Conservation (phyloP, 495 filamentous ascomycete species). For the Antarctomyces pellizariae region DNA sequence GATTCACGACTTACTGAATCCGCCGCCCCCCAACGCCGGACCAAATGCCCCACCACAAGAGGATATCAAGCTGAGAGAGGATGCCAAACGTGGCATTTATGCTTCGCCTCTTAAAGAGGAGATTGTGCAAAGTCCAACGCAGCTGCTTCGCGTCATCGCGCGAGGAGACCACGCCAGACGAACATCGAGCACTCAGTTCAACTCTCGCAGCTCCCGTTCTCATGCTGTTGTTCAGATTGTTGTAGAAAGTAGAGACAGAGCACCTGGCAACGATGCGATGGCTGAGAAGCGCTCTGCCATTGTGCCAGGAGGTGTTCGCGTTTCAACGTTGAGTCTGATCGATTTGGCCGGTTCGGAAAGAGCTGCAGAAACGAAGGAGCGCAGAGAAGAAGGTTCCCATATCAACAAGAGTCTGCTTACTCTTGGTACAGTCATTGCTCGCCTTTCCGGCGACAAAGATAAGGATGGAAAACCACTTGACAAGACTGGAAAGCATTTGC, state of each 20-base stretch:
- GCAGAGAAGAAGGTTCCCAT: constrained; percentile 83
- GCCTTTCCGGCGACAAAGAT: constrained; percentile 62
- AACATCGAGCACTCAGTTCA: constrained; percentile 87
- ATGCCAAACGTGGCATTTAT: constrained; percentile 89
- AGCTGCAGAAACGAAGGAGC: constrained; percentile 85
- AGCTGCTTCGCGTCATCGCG: constrained; percentile 84
- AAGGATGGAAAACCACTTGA: constrained; percentile 51
- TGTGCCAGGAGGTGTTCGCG: constrained; percentile 72
- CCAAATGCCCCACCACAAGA: constrained; percentile 30
- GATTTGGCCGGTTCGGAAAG: constrained; percentile 92
- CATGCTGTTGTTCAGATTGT: constrained; percentile 98
- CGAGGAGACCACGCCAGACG: constrained; percentile 75
- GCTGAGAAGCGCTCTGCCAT: constrained; percentile 56
- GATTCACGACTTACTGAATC: constrained; percentile 80
- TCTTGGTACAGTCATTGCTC: constrained; percentile 81
- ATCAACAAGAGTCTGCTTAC: constrained; percentile 97
- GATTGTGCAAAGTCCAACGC: constrained; percentile 93
- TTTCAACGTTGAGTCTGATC: constrained; percentile 86
- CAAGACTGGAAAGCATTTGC: constrained; percentile 72
- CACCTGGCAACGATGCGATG: constrained; percentile 26
- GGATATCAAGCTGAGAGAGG: constrained; percentile 91
- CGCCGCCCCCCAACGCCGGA: constrained; percentile 29
- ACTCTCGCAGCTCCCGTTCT: constrained; percentile 84
- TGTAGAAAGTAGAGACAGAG: constrained; percentile 82
- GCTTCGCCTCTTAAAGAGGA: constrained; percentile 92